Percentiles rank a stretch among this genome's conserved stretches.
Evolutionary conservation across 2,329 filamentous ascomycete genomes (phyloP).

Genomic region (Sclerotinia minor): DNA sequence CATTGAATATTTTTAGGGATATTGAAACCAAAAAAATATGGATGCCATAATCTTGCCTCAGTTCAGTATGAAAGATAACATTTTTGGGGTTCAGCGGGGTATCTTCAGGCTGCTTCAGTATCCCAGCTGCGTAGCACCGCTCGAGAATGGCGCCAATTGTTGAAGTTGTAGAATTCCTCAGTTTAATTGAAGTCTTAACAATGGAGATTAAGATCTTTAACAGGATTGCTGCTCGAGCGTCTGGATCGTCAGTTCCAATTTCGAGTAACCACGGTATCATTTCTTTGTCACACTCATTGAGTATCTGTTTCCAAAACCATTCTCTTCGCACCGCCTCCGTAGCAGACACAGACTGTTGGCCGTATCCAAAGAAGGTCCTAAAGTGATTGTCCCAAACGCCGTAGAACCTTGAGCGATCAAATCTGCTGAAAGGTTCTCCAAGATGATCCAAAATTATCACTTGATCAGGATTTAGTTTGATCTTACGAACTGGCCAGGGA

Average conservation of each 20-base stretch:
- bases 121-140: neutral
- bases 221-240: slow-evolving; percentile 3
- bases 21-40: neutral
- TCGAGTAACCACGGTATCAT: neutral
- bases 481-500: neutral
- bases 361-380: neutral
- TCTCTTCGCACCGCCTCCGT: neutral
- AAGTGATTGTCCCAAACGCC: slow-evolving; percentile 1
- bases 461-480: neutral
- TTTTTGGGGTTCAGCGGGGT: neutral
- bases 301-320: slow-evolving; percentile 7
- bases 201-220: slow-evolving; percentile 4
- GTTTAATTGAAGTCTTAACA: neutral
- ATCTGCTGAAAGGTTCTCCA: neutral
- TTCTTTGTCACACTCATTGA: neutral
- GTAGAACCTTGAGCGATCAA: neutral
- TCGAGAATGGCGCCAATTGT: slow-evolving; percentile 7
- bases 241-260: slow-evolving; percentile 2
- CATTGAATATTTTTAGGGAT: neutral
- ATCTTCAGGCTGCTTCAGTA: slow-evolving; percentile 1
- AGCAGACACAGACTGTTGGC: neutral
- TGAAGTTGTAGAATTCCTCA: neutral
- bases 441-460: neutral
- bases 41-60: neutral
- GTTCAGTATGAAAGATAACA: neutral